Evolutionary conservation across 306 rosid species (phyloP).

Genomic region (Cucumis hystrix): DNA sequence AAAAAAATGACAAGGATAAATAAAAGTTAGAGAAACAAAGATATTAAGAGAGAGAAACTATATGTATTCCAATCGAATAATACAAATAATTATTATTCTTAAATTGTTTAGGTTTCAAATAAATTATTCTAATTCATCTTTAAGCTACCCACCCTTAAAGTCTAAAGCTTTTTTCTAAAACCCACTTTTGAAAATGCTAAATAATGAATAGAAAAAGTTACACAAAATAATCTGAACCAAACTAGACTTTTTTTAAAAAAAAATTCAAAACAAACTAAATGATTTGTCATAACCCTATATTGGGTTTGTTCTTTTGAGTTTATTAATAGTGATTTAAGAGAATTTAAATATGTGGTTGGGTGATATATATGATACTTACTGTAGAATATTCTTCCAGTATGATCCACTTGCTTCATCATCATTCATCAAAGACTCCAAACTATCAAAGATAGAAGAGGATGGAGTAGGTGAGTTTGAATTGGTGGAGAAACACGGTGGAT

Average conservation of each 20-base stretch:
- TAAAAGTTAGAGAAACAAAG: background rate
- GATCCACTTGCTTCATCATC: constrained; percentile 39
- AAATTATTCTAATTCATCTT: no score
- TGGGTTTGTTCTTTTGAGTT: background rate
- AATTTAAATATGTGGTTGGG: no score
- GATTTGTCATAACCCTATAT: no score
- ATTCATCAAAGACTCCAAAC: constrained; percentile 60
- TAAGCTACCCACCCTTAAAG: background rate
- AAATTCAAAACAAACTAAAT: no score
- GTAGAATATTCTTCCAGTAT: constrained; percentile 76
- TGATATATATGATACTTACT: constrained; percentile 22
- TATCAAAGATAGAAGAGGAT: constrained; percentile 32
- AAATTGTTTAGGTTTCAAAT: background rate
- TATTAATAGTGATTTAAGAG: background rate
- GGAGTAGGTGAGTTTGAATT: constrained; percentile 8
- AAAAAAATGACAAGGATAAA: background rate
- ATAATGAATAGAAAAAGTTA: background rate
- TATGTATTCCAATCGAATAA: background rate
- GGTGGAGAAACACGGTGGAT: constrained; percentile 8
- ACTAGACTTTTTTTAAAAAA: no score
- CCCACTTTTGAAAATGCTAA: background rate
- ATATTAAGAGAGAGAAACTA: background rate
- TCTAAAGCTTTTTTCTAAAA: background rate
- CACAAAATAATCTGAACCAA: no score
- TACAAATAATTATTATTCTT: background rate